A percentile compares a stretch with the other conserved stretches of the same genome.
Evolutionary conservation across 257 asterid genomes (phyloP).

Genomic region (Solanum raphanifolium): DNA sequence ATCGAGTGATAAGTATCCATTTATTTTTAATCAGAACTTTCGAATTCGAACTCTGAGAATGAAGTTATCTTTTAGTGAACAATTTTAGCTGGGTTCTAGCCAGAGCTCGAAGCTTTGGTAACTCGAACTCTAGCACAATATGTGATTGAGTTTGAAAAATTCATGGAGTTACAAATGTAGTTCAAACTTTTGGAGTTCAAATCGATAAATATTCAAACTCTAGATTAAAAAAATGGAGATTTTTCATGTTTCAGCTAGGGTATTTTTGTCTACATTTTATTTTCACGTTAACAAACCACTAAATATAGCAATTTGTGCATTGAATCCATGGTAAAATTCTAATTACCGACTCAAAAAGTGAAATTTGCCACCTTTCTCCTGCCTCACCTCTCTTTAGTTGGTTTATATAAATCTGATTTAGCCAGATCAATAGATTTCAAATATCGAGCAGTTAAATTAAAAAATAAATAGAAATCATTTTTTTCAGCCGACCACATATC

Average conservation of each 20-base stretch:
- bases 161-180: background rate
- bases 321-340: background rate
- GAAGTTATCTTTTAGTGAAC: background rate
- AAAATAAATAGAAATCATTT: background rate
- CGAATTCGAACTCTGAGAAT: rapidly evolving
- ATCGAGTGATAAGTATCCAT: background rate
- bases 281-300: background rate
- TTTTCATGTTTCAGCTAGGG: background rate
- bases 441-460: background rate
- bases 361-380: background rate
- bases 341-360: background rate
- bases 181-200: background rate
- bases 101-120: background rate
- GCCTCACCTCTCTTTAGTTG: background rate
- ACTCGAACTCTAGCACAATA: background rate
- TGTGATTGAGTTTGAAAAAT: background rate
- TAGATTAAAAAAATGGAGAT: background rate
- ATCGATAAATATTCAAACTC: background rate
- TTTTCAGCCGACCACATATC: background rate
- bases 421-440: background rate
- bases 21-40: background rate
- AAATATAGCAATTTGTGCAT: background rate
- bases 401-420: background rate
- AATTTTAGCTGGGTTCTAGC: background rate
- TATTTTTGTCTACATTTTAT: background rate